These are phyloP conservation scores for Lenwebbia sp. DNA, from an alignment of 345 rosid genomes.

Conservation along the genomic window DNA sequence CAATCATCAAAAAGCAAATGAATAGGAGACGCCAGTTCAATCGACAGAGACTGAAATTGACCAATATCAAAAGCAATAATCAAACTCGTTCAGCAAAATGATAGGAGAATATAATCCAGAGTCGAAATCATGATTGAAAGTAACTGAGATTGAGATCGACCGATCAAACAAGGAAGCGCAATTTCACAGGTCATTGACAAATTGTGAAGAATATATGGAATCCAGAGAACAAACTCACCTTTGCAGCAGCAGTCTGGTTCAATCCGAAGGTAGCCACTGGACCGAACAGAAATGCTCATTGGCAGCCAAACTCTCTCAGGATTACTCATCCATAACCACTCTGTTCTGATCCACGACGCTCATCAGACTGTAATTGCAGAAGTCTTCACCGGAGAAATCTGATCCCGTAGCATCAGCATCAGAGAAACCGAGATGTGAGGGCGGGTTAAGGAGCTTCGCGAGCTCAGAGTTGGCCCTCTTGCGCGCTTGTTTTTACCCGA, in stretches of 20 bases:
- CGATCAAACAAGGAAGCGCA: background rate
- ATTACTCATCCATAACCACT: conserved; percentile 11
- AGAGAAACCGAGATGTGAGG: too few relatives aligned
- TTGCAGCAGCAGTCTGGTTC: conserved; percentile 19
- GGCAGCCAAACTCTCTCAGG: conserved; percentile 43
- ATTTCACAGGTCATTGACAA: background rate
- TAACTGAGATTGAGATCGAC: too few relatives aligned
- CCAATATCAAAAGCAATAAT: background rate
- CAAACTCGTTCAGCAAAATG: background rate
- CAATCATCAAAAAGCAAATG: background rate
- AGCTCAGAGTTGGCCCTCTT: too few relatives aligned
- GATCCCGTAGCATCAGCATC: too few relatives aligned
- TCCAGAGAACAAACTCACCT: conserved; percentile 16
- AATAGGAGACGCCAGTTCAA: background rate
- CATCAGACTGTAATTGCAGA: conserved; percentile 23
- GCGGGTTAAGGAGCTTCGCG: too few relatives aligned
- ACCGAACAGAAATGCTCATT: conserved; percentile 66
- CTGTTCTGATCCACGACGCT: conserved; percentile 24
- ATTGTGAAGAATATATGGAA: background rate
- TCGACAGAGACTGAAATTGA: background rate
- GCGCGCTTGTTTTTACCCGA: too few relatives aligned
- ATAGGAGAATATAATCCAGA: background rate
- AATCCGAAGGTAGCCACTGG: conserved; percentile 28
- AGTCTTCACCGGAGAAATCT: conserved; percentile 6
- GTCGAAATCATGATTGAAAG: too few relatives aligned